Base-by-base conservation (phyloP, 495 filamentous ascomycete species). In the Patellaria atrata region DNA sequence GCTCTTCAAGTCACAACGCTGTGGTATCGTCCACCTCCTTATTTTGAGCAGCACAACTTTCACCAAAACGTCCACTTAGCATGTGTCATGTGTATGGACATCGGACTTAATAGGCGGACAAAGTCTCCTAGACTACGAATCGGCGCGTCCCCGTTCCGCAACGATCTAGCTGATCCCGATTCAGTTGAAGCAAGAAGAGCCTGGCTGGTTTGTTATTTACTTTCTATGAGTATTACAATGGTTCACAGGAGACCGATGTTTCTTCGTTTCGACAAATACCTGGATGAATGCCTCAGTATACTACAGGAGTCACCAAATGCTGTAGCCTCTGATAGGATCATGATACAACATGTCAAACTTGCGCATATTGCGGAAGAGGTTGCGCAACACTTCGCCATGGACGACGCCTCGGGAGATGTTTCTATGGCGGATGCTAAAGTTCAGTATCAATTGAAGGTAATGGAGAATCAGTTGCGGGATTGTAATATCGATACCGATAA, bases 61-160 rank as follows among this genome's bases (percentile, higher is more conserved):
- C 91, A 91, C 54, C 81, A 87, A 56, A 62, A 91, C 34, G 73
- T 82, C 17, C 81, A 94, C 47, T 69, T 86, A 33, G 82, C 84
- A 5, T 79, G 82, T 21, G 62, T 79, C 23, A 78, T 94, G 72
- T 81, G 75, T 9, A 74, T 94, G 45, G 89, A 97, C 50, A 66
- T 94, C 25, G 86, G 85, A 0, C 67, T 96, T 20, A 76, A 82
- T 5, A 68, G 65, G 32, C 52, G 55, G 35, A 31, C 33, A 35
- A 53, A 35, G 22, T 48, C 22, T 26, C 47, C 19, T 66, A 62
- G 47, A 60, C 59, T 47, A 59, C 60, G 32, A 51, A 59, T 42
- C 47, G 50, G 6, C 47, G 53, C 44, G 47, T 55, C 51, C 1
- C 38, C 45, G 3, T 36, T 43, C 24, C 22, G 19, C 6, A 38